A percentile compares a stretch with the other conserved stretches of the same genome.
Conservation (phyloP, 225 moss, liverwort and hornwort species). For the Marchantia polymorpha region DNA sequence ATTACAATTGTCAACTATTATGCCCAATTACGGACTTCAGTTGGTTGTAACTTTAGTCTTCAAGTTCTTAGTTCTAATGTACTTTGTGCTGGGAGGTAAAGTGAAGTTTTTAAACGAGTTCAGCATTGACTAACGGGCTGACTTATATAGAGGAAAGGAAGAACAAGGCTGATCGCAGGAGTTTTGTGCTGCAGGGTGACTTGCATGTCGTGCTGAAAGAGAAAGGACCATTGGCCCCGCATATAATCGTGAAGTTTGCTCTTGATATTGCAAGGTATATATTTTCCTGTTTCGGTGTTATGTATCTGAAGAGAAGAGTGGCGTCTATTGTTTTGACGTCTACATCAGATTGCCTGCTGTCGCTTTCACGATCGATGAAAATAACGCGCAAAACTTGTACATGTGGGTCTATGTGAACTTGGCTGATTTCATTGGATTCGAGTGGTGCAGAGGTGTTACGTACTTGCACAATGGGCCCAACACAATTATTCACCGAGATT, state of each 20-base stretch:
- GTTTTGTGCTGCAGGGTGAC: conserved; percentile 48
- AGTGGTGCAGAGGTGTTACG: conserved; percentile 54
- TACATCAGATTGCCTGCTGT: background rate
- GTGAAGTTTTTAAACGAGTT: too few relatives aligned
- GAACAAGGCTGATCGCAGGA: background rate
- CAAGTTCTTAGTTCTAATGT: background rate
- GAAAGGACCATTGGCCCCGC: conserved; percentile 28
- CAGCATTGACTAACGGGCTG: background rate
- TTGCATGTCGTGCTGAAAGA: conserved; percentile 54
- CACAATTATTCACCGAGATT: conserved; percentile 77
- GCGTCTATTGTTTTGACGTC: background rate
- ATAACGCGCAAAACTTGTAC: background rate
- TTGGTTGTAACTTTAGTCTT: background rate
- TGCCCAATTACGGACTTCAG: background rate
- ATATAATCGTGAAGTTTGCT: conserved; percentile 53
- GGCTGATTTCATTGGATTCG: background rate
- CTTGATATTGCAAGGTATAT: conserved; percentile 69
- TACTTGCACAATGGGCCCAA: conserved; percentile 72
- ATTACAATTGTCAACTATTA: background rate
- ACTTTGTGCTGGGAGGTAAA: background rate
- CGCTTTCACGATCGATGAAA: too few relatives aligned
- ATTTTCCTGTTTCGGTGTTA: background rate
- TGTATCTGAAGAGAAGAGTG: background rate
- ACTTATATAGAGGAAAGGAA: background rate
- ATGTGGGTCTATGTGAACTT: background rate